Conservation (phyloP, 2,329 filamentous ascomycete species). For the Amphichorda felina region DNA sequence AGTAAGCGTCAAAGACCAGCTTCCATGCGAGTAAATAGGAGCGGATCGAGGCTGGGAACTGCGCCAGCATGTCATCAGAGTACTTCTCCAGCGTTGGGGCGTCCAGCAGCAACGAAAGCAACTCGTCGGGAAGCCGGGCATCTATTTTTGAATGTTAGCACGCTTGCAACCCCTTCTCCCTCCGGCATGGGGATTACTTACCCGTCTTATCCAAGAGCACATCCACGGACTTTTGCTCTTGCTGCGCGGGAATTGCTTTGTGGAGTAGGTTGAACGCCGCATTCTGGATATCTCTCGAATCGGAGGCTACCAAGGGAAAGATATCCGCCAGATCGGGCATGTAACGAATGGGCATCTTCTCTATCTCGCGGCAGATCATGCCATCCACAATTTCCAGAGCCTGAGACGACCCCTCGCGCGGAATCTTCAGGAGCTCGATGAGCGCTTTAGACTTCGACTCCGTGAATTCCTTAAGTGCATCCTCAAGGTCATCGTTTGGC, state of each 20-base stretch:
- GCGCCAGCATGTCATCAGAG: slow-evolving; percentile 50
- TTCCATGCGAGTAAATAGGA: slow-evolving; percentile 85
- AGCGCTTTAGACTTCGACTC: slow-evolving; percentile 43
- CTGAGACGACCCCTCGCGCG: slow-evolving; percentile 36
- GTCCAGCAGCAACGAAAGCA: slow-evolving; percentile 73
- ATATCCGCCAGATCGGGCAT: slow-evolving; percentile 55
- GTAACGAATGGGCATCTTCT: slow-evolving; percentile 48
- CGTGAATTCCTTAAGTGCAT: slow-evolving; percentile 55
- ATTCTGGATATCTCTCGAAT: slow-evolving; percentile 64
- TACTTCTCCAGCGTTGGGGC: slow-evolving; percentile 60
- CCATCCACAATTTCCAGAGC: slow-evolving; percentile 66
- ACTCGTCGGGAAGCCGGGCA: slow-evolving; percentile 68
- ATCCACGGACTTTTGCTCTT: slow-evolving; percentile 76
- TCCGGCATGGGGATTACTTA: slow-evolving; percentile 12
- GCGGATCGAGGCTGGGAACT: slow-evolving; percentile 58
- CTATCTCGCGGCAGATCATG: slow-evolving; percentile 58
- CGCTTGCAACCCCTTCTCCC: neutral
- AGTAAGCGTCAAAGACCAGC: slow-evolving; percentile 78
- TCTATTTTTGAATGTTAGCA: slow-evolving; percentile 18
- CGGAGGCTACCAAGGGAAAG: slow-evolving; percentile 65
- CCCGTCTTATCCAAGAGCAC: slow-evolving; percentile 56
- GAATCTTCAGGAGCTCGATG: slow-evolving; percentile 49
- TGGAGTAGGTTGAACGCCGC: slow-evolving; percentile 74
- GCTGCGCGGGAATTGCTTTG: slow-evolving; percentile 61
- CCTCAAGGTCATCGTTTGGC: slow-evolving; percentile 75